Conservation (phyloP, 2,329 filamentous ascomycete genomes). For the Rhexocercosporidium sp. region DNA sequence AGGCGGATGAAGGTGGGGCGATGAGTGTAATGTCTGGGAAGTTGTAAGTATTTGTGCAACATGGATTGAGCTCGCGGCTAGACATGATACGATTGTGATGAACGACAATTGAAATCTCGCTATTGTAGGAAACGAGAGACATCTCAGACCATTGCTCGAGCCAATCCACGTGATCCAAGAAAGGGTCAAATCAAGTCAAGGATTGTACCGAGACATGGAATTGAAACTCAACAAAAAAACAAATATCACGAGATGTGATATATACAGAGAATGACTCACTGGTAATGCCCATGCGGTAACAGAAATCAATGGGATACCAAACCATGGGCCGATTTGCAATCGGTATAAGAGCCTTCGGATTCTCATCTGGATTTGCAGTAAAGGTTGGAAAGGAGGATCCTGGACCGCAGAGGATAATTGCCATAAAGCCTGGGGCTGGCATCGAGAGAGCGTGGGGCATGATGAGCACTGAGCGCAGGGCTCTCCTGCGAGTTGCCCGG, state of each 20-base stretch:
- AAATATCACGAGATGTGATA: not conserved
- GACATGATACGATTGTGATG: conserved; percentile 14
- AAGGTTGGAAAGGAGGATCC: conserved; percentile 84
- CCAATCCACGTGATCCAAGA: conserved; percentile 2
- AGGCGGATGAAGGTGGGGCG: conserved; percentile 67
- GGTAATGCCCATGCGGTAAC: conserved; percentile 79
- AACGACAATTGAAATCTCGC: not conserved
- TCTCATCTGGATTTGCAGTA: conserved; percentile 78
- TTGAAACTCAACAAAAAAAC: not conserved
- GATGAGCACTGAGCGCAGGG: conserved; percentile 9
- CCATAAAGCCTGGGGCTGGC: conserved; percentile 79
- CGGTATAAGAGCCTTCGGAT: conserved; percentile 81
- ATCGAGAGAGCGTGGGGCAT: conserved; percentile 81
- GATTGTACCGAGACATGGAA: no score
- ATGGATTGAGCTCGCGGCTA: not conserved
- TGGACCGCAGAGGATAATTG: conserved; percentile 81
- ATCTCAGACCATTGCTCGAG: not conserved
- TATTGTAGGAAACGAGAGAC: not conserved
- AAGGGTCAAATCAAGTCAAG: not conserved
- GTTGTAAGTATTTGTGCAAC: conserved; percentile 25
- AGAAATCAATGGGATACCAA: conserved; percentile 88
- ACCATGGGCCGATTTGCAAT: conserved; percentile 89
- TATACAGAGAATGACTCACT: conserved; percentile 53
- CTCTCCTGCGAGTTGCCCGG: not conserved
- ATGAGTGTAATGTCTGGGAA: conserved; percentile 64